phyloP scores from a whole-genome alignment of 495 filamentous ascomycete genomes.

The Alectoria sarmentosa region DNA sequence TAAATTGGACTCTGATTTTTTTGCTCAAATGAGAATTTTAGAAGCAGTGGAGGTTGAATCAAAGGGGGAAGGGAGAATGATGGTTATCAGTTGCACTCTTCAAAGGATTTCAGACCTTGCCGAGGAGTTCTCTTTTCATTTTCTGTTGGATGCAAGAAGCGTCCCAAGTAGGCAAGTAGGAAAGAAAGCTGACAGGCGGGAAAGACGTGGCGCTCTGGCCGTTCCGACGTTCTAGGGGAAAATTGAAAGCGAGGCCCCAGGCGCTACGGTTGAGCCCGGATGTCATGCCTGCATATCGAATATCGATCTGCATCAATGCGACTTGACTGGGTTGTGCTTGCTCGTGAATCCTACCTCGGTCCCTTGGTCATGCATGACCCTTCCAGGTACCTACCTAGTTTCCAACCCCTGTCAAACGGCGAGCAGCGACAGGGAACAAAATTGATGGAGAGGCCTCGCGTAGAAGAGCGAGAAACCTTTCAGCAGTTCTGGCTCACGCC shows the following conservation, averaged over 20 bases:
- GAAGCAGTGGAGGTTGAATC: background rate
- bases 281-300: background rate
- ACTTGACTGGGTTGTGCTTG: background rate
- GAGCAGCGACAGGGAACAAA: background rate
- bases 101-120: background rate
- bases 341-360: background rate
- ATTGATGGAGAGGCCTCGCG: too few relatives aligned
- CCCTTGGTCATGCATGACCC: too few relatives aligned
- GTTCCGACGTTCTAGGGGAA: fast-evolving
- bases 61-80: background rate
- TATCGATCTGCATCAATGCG: background rate
- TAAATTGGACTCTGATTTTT: background rate
- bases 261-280: background rate
- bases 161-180: background rate
- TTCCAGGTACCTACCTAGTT: too few relatives aligned
- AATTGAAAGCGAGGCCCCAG: background rate
- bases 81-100: too few relatives aligned
- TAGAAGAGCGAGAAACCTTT: too few relatives aligned
- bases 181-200: too few relatives aligned
- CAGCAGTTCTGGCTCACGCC: too few relatives aligned
- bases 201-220: background rate
- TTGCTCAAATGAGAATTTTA: background rate
- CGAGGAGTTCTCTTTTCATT: too few relatives aligned
- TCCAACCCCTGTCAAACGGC: background rate
- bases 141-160: background rate